Evolutionary conservation across 805 yeast genomes (phyloP).

Genomic region (Pichia eremophila): DNA sequence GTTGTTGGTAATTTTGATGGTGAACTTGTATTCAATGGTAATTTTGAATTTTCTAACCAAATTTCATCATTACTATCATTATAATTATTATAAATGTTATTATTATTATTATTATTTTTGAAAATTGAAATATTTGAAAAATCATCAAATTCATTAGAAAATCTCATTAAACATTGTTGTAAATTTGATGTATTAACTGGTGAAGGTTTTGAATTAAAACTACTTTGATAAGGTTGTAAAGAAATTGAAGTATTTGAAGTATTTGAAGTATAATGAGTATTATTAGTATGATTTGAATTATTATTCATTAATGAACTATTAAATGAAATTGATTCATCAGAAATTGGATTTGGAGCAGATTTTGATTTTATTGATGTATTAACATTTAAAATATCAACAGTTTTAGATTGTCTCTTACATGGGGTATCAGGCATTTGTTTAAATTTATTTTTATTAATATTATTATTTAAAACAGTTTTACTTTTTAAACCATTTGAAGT

Average conservation of each 20-base stretch:
- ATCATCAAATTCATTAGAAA: constrained; percentile 35
- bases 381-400: constrained; percentile 13
- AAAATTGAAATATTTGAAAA: constrained; percentile 22
- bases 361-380: not conserved
- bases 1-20: constrained; percentile 1
- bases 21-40: not conserved
- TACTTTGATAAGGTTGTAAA: not conserved
- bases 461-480: constrained; percentile 37
- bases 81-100: constrained; percentile 11
- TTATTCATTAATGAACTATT: not conserved
- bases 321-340: not conserved
- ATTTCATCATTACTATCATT: constrained; percentile 15
- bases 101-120: constrained; percentile 20
- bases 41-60: constrained; percentile 1
- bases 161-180: constrained; percentile 31
- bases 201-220: constrained; percentile 1
- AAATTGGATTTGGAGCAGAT: constrained; percentile 4
- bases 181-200: constrained; percentile 31
- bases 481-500: constrained; percentile 63
- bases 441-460: constrained; percentile 25
- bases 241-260: constrained; percentile 1
- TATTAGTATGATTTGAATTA: not conserved
- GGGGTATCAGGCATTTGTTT: constrained; percentile 52
- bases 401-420: constrained; percentile 38
- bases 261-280: not conserved